phyloP scores from a whole-genome alignment of 2,329 filamentous ascomycete species.

The Fusarium illudens region DNA sequence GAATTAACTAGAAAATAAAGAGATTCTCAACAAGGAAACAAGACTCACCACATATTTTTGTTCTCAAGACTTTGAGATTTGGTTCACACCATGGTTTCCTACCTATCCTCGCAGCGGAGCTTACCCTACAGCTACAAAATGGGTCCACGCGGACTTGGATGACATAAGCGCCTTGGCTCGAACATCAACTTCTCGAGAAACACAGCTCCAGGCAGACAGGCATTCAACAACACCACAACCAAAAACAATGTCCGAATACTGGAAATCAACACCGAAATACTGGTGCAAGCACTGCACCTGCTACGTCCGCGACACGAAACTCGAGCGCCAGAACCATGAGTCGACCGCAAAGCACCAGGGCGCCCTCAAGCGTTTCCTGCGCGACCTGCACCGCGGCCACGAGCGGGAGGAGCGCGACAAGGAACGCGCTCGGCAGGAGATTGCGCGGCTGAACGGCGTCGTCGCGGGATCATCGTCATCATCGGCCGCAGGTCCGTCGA shows the following conservation, averaged over 20 bases:
- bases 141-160: constrained; percentile 1
- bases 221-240: constrained; percentile 1
- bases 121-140: constrained; percentile 12
- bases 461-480: constrained; percentile 59
- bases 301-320: constrained; percentile 90
- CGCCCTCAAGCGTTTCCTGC: constrained; percentile 86
- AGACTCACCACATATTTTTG: too few species aligned
- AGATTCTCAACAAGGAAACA: too few species aligned
- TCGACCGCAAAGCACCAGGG: constrained; percentile 85
- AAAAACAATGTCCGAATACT: constrained; percentile 95
- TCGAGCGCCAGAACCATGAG: constrained; percentile 91
- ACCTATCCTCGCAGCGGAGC: too few species aligned
- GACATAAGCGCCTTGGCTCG: constrained; percentile 24
- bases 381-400: constrained; percentile 85
- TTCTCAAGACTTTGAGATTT: neutral
- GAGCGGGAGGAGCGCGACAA: constrained; percentile 84
- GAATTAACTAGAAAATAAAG: too few species aligned
- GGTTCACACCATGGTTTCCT: neutral
- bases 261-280: constrained; percentile 97
- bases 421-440: constrained; percentile 82
- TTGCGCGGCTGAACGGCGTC: constrained; percentile 84
- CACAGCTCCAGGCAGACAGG: neutral
- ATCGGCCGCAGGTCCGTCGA: constrained; percentile 42
- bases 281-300: constrained; percentile 98
- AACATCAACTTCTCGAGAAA: constrained; percentile 5